These are phyloP conservation scores for Strobilomyces dryophilus DNA, from an alignment of 768 basidiomycete species.

Conservation along the genomic window DNA sequence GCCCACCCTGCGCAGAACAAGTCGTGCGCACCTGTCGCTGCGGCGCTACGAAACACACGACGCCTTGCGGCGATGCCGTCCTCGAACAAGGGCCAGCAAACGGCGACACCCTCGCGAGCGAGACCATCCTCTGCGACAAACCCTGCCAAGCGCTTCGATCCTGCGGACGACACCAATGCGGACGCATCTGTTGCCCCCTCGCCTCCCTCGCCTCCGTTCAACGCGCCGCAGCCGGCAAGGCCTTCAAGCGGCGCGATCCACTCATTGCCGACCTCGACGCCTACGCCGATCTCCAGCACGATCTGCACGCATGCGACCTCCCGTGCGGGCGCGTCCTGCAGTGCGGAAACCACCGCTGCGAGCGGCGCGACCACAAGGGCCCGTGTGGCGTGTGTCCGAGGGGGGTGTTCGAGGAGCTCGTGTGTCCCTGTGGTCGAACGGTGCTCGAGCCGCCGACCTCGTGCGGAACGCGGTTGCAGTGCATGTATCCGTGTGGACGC, in stretches of 20 bases:
- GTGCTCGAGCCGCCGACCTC: slow-evolving; percentile 84
- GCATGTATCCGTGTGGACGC: slow-evolving; percentile 73
- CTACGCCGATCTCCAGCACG: slow-evolving; percentile 32
- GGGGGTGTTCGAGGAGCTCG: slow-evolving; percentile 89
- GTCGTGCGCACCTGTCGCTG: slow-evolving; percentile 84
- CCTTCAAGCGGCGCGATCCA: slow-evolving; percentile 36
- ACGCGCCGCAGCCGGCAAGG: slow-evolving; percentile 31
- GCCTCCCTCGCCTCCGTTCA: slow-evolving; percentile 46
- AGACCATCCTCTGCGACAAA: slow-evolving; percentile 77
- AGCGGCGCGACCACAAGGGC: slow-evolving; percentile 77
- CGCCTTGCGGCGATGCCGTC: slow-evolving; percentile 41
- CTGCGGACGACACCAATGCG: slow-evolving; percentile 87
- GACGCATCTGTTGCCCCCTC: slow-evolving; percentile 84
- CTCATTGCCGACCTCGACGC: slow-evolving; percentile 3
- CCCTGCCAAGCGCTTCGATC: slow-evolving; percentile 73
- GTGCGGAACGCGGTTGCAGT: slow-evolving; percentile 78
- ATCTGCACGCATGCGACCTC: slow-evolving; percentile 83
- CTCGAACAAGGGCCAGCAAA: slow-evolving; percentile 16
- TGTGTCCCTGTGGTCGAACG: slow-evolving; percentile 85
- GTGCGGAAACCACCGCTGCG: slow-evolving; percentile 80
- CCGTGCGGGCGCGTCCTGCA: slow-evolving; percentile 67
- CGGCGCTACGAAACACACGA: slow-evolving; percentile 55
- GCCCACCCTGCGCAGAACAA: slow-evolving; percentile 58
- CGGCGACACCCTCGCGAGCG: slow-evolving; percentile 35
- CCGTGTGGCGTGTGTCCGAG: slow-evolving; percentile 79